phyloP scores from a whole-genome alignment of 208 protist genomes.

The Entamoeba histolytica region DNA sequence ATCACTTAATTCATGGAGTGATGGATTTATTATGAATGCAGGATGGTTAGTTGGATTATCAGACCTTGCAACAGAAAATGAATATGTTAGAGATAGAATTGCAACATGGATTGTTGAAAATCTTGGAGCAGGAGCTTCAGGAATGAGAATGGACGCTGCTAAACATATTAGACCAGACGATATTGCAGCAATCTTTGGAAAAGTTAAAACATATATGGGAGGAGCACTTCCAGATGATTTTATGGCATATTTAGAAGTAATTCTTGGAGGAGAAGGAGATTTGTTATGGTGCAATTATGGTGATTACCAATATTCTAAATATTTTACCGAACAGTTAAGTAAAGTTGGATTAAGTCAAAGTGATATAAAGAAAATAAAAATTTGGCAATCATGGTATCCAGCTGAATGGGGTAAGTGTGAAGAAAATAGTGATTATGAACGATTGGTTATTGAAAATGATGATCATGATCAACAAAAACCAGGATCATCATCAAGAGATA shows the following conservation, averaged over 20 bases:
- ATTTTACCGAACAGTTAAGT: slow-evolving; percentile 16
- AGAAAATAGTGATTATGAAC: not conserved
- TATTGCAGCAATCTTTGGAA: slow-evolving; percentile 36
- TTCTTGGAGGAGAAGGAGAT: slow-evolving; percentile 34
- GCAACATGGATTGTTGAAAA: slow-evolving; percentile 40
- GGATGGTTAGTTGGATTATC: slow-evolving; percentile 38
- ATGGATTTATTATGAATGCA: slow-evolving; percentile 38
- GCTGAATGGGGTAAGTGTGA: slow-evolving; percentile 11
- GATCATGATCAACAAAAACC: slow-evolving; percentile 36
- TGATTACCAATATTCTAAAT: slow-evolving; percentile 35
- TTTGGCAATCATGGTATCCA: slow-evolving; percentile 43
- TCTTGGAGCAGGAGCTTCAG: slow-evolving; percentile 25
- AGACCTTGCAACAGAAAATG: slow-evolving; percentile 40
- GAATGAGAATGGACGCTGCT: slow-evolving; percentile 28
- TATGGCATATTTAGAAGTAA: slow-evolving; percentile 38
- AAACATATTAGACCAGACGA: slow-evolving; percentile 43
- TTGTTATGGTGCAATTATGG: slow-evolving; percentile 32
- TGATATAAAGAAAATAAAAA: slow-evolving; percentile 46
- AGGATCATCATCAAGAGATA: slow-evolving; percentile 40
- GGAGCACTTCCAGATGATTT: slow-evolving; percentile 38
- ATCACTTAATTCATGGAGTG: slow-evolving; percentile 41
- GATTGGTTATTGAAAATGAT: slow-evolving; percentile 44
- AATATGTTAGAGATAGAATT: slow-evolving; percentile 42
- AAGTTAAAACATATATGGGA: slow-evolving; percentile 32
- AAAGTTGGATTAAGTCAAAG: slow-evolving; percentile 19